These are phyloP conservation scores for Plasmodium berghei DNA, from an alignment of 169 alveolate species.

Conservation along the genomic window DNA sequence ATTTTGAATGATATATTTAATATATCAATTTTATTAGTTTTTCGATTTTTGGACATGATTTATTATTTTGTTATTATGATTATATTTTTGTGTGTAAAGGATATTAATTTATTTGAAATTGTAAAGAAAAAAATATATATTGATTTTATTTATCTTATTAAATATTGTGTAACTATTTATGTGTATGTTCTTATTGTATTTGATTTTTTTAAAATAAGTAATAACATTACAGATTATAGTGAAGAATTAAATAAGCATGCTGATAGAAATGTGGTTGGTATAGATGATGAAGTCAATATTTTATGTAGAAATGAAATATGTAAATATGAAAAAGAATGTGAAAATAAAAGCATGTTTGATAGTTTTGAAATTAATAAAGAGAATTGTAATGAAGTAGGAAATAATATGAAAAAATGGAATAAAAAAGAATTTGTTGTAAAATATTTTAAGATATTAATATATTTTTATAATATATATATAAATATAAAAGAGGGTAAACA, in stretches of 20 bases:
- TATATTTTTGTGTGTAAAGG: constrained; percentile 25
- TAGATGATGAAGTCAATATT: too few relatives aligned
- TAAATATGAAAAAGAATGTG: neutral
- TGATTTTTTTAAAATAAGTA: constrained; percentile 35
- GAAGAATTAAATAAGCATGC: neutral
- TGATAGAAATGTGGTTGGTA: too few relatives aligned
- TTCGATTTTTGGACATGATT: constrained; percentile 20
- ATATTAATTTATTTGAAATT: constrained; percentile 4
- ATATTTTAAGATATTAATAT: constrained; percentile 31
- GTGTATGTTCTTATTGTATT: neutral
- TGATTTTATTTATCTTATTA: constrained; percentile 3
- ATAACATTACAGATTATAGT: neutral
- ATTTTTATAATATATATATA: constrained; percentile 47
- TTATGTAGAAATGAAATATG: too few relatives aligned
- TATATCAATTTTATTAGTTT: neutral
- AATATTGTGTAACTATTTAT: constrained; percentile 29
- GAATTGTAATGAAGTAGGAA: neutral
- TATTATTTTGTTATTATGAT: constrained; percentile 28
- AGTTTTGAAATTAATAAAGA: too few relatives aligned
- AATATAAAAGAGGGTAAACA: constrained; percentile 12
- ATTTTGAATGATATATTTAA: constrained; percentile 1
- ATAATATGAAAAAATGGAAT: constrained; percentile 7
- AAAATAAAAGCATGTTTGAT: neutral
- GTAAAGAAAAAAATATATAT: constrained; percentile 25
- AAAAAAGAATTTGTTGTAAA: constrained; percentile 23